Percentiles rank a stretch among this genome's conserved stretches.
phyloP scores from a whole-genome alignment of 108 stramenopile genomes.

The Pseudonitzschia pungens region DNA sequence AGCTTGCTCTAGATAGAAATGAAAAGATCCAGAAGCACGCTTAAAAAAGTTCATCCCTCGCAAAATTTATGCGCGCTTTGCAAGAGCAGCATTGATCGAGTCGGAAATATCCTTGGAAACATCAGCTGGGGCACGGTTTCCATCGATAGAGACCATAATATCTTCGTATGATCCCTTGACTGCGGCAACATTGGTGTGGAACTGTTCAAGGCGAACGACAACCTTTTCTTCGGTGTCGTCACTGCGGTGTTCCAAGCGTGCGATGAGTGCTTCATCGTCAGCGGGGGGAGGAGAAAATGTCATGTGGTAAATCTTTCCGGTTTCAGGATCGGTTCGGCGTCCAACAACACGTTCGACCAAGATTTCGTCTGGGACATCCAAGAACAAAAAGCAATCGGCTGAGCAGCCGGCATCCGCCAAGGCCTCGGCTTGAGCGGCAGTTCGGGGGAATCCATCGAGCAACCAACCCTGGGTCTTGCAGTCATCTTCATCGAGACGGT shows the following conservation, averaged over 20 bases:
- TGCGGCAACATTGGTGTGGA: constrained; percentile 85
- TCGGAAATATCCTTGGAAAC: constrained; percentile 57
- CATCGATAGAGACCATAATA: constrained; percentile 77
- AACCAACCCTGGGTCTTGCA: constrained; percentile 91
- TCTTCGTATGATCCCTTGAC: constrained; percentile 75
- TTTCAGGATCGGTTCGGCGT: constrained; percentile 93
- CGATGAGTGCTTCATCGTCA: constrained; percentile 67
- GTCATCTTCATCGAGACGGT: constrained; percentile 81
- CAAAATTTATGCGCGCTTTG: neutral
- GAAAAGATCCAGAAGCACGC: too few relatives aligned
- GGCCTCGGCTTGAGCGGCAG: constrained; percentile 90
- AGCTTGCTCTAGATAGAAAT: too few relatives aligned
- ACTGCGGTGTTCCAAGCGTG: constrained; percentile 80
- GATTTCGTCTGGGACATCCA: constrained; percentile 92
- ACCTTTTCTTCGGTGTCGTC: constrained; percentile 99
- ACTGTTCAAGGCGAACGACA: constrained; percentile 84
- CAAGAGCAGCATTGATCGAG: constrained; percentile 28
- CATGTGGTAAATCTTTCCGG: constrained; percentile 97
- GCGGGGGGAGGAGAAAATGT: constrained; percentile 79
- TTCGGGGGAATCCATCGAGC: constrained; percentile 97
- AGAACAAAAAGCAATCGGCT: constrained; percentile 89
- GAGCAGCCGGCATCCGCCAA: constrained; percentile 77
- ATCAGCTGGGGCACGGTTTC: constrained; percentile 57
- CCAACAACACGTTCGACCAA: constrained; percentile 95
- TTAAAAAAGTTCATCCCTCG: too few relatives aligned